phyloP scores from a whole-genome alignment of 441 rosid genomes.

The Adansonia grandidieri region DNA sequence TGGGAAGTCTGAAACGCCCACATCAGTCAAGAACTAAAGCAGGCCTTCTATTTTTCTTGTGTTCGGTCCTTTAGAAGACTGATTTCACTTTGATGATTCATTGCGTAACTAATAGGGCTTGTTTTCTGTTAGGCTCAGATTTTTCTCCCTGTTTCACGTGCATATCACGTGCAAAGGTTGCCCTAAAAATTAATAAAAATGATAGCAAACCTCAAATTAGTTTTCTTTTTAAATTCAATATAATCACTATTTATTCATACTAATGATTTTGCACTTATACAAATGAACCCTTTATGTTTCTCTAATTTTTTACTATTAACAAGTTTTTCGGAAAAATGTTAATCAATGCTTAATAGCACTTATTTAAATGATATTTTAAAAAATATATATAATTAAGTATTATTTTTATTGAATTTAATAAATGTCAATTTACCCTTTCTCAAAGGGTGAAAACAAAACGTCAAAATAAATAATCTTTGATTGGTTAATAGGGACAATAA shows the following conservation, averaged over 20 bases:
- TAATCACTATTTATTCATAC: neutral
- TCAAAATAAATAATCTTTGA: too few relatives aligned
- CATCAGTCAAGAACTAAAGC: conserved; percentile 35
- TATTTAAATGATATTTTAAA: too few relatives aligned
- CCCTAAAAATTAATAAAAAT: neutral
- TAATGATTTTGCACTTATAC: neutral
- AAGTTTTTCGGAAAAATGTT: too few relatives aligned
- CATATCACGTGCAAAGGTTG: neutral
- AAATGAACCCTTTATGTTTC: neutral
- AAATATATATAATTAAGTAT: too few relatives aligned
- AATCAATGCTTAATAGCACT: too few relatives aligned
- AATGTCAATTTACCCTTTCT: too few relatives aligned
- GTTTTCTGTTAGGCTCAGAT: neutral
- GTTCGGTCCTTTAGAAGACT: neutral
- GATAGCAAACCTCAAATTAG: neutral
- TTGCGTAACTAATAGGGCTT: neutral
- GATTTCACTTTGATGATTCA: neutral
- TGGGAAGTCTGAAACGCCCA: conserved; percentile 55
- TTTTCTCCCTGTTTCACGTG: neutral
- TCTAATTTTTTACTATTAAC: too few relatives aligned
- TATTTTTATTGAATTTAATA: too few relatives aligned
- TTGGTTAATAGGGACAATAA: too few relatives aligned
- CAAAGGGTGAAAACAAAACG: too few relatives aligned
- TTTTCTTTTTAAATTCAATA: neutral
- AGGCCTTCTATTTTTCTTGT: neutral